These are phyloP conservation scores for Globisporangium canariense DNA, from an alignment of 352 stramenopile species.

Conservation along the genomic window DNA sequence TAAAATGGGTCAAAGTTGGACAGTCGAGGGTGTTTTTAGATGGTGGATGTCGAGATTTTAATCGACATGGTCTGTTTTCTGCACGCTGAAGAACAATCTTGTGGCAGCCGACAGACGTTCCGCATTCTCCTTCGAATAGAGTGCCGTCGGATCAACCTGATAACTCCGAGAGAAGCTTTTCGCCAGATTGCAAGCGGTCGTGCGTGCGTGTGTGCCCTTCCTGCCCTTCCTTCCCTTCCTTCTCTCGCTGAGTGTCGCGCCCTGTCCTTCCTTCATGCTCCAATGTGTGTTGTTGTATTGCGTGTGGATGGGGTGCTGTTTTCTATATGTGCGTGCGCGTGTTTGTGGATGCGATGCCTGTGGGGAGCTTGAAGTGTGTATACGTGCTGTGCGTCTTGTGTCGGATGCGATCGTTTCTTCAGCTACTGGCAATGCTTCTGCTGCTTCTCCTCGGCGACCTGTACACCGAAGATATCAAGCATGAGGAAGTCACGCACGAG, in stretches of 20 bases:
- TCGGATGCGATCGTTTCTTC: background rate
- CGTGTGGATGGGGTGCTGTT: background rate
- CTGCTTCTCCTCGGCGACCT: slow-evolving; percentile 63
- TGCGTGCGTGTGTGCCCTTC: background rate
- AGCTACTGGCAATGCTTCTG: slow-evolving; percentile 17
- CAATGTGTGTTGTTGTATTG: slow-evolving; percentile 3
- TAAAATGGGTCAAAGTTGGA: background rate
- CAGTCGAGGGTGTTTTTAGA: background rate
- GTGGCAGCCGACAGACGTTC: background rate
- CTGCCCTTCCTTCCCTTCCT: too few species aligned
- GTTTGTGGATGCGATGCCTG: background rate
- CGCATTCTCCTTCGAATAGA: slow-evolving; percentile 5
- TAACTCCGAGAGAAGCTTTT: background rate
- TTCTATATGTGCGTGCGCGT: background rate
- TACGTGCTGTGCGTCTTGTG: background rate
- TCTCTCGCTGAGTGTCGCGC: background rate
- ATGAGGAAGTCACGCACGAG: slow-evolving; percentile 75
- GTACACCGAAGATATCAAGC: slow-evolving; percentile 73
- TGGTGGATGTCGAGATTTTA: background rate
- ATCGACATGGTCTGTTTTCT: background rate
- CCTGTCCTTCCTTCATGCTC: background rate
- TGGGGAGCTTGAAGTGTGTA: background rate
- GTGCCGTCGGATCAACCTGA: slow-evolving; percentile 2
- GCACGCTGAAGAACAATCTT: slow-evolving; percentile 6
- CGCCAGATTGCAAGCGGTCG: background rate